Evolutionary conservation across 345 rosid species (phyloP), one percentile per base, ranked within the genome.

Genomic region (Aquilaria sinensis): DNA sequence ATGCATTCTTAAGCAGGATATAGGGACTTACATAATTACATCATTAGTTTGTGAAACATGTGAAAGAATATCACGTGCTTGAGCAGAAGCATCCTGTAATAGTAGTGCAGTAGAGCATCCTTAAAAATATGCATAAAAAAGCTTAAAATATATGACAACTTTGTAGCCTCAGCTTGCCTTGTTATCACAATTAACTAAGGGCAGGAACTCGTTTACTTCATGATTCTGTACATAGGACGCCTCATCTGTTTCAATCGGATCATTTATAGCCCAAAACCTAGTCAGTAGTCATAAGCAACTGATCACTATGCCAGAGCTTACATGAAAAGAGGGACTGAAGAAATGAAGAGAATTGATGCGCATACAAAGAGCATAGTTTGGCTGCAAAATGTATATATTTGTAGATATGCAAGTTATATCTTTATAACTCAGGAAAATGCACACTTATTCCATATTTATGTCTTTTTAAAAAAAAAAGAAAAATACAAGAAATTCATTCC

Each of bases 1-100:
- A 10, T 23, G 50, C 34, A 31, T n/a, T 32, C 46, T 51, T 56
- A 57, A 59, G 31, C 52, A 37, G 37, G 68, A 59, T 30, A 43
- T 31, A 64, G 59, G 43, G 60, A 67, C 80, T 80, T 84, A 90
- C 99, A 79, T 69, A 81, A 90, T 88, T 57, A 88, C 87, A 72
- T 88, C 84, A 75, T 80, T 96, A 67, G 97, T 86, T 78, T 88
- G 95, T n/a, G 93, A 80, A 70, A 94, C 96, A 75, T 77, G 92
- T 67, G 95, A 94, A 69, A 85, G 76, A 72, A 90, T 88, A 71
- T 94, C 95, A 51, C 83, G 81, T 45, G 80, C 76, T 80, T 69
- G 77, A 32, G 69, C 64, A 61, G 70, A 84, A 68, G 70, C 70
- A 70, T 73, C 87, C 95, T 80, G 69, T 53, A 60, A 74, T 34